phyloP scores from a whole-genome alignment of 148 eudicot genomes.

The Chenopodium album region DNA sequence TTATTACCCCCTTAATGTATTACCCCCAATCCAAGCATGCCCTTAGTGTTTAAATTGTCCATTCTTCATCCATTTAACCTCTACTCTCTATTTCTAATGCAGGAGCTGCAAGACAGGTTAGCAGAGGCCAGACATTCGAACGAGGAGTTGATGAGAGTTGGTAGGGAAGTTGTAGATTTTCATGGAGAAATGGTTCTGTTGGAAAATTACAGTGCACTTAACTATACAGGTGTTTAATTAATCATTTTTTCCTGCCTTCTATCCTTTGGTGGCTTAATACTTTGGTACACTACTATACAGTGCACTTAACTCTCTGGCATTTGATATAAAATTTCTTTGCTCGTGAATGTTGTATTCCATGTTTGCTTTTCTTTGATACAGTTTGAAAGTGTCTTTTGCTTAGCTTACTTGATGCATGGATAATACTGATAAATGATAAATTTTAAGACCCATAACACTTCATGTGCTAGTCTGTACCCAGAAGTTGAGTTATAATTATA shows the following conservation, averaged over 20 bases:
- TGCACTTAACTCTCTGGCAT: neutral
- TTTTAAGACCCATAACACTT: neutral
- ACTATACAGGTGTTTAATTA: constrained; percentile 65
- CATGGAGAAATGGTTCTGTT: constrained; percentile 88
- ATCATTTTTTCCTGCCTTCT: neutral
- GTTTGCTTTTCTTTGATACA: neutral
- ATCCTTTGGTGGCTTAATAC: neutral
- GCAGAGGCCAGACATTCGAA: constrained; percentile 48
- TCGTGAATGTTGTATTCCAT: neutral
- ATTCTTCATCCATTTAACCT: neutral
- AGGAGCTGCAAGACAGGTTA: constrained; percentile 64
- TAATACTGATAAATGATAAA: neutral
- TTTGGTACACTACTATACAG: neutral
- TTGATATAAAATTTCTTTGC: neutral
- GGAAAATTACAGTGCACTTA: constrained; percentile 88
- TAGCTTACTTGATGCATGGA: neutral
- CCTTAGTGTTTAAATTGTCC: neutral
- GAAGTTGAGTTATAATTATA: too few relatives aligned
- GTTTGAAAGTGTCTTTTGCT: neutral
- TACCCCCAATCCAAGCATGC: too few relatives aligned
- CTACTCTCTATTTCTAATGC: neutral
- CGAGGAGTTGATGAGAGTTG: constrained; percentile 55
- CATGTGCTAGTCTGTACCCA: neutral
- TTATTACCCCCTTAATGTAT: too few relatives aligned
- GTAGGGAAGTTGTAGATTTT: constrained; percentile 69